A percentile compares a stretch with the other conserved stretches of the same genome.
Conservation (phyloP, 176 grass and related monocot genomes). For the Carex cristatella region DNA sequence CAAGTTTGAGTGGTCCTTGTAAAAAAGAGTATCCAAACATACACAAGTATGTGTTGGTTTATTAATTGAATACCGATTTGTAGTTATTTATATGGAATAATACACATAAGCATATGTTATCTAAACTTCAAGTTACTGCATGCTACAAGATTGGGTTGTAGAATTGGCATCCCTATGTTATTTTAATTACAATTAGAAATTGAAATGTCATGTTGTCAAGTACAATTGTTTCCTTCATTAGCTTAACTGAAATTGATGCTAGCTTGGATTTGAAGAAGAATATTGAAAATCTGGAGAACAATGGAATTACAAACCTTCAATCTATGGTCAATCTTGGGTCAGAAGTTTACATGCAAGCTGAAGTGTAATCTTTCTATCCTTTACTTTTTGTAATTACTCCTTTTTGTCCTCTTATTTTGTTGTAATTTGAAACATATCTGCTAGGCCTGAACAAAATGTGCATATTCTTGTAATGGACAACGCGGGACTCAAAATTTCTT, state of each 20-base stretch:
- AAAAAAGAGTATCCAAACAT: background rate
- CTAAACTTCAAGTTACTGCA: background rate
- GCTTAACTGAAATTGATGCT: slow-evolving; percentile 15
- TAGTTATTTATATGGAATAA: background rate
- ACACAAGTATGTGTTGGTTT: background rate
- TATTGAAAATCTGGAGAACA: slow-evolving; percentile 80
- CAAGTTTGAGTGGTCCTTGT: background rate
- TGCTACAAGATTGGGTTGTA: background rate
- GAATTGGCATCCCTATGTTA: background rate
- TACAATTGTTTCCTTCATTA: background rate
- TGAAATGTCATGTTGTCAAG: background rate
- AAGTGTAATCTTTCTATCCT: slow-evolving; percentile 54
- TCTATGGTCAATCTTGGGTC: slow-evolving; percentile 93
- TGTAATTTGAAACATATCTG: background rate
- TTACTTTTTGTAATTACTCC: slow-evolving; percentile 1
- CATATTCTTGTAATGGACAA: background rate
- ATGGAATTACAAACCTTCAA: slow-evolving; percentile 58
- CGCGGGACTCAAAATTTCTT: background rate
- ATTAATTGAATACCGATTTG: background rate
- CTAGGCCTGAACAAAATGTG: background rate
- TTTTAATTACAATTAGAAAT: background rate
- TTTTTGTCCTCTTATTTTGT: background rate
- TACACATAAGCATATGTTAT: background rate
- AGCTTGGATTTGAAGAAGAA: slow-evolving; percentile 90
- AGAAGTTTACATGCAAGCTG: slow-evolving; percentile 85